Evolutionary conservation across 2,329 filamentous ascomycete genomes (phyloP).

Genomic region (Fragosphaeria purpurea): DNA sequence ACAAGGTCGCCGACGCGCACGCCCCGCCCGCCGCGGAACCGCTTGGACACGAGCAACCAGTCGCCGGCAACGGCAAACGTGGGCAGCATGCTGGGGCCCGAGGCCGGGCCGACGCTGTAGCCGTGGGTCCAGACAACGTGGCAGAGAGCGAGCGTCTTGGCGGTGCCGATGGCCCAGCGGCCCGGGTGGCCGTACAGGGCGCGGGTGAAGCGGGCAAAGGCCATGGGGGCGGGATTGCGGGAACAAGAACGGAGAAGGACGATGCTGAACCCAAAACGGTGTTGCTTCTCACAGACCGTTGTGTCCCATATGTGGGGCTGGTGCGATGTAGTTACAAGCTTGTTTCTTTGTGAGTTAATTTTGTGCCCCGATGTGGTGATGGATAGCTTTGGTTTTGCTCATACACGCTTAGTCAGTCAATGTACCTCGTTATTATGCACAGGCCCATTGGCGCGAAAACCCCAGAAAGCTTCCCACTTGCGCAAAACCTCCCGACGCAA

Average conservation of each 20-base stretch:
- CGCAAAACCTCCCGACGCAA: too few species aligned
- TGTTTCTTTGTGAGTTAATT: too few species aligned
- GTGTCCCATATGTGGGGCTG: too few species aligned
- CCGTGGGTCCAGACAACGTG: conserved; percentile 52
- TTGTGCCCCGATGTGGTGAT: too few species aligned
- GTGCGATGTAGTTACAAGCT: too few species aligned
- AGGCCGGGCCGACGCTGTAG: conserved; percentile 47
- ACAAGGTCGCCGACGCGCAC: conserved; percentile 74
- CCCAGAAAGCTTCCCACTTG: too few species aligned
- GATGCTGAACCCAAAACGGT: too few species aligned
- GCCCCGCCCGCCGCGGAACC: conserved; percentile 57
- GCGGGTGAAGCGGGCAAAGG: conserved; percentile 9
- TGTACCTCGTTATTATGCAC: too few species aligned
- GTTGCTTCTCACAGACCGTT: too few species aligned
- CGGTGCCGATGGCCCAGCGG: conserved; percentile 32
- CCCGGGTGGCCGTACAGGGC: conserved; percentile 29
- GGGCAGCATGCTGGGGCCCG: conserved; percentile 81
- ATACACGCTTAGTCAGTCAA: too few species aligned
- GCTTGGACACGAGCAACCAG: conserved; percentile 56
- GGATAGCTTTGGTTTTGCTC: too few species aligned
- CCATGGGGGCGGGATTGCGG: conserved; percentile 13
- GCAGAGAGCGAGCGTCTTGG: conserved; percentile 35
- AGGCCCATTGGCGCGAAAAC: too few species aligned
- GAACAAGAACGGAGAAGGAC: not conserved
- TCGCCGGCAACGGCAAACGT: conserved; percentile 63